Evolutionary conservation across 2,329 filamentous ascomycete genomes (phyloP), one percentile per base, ranked within the genome.

Genomic region (Gremmenia infestans): DNA sequence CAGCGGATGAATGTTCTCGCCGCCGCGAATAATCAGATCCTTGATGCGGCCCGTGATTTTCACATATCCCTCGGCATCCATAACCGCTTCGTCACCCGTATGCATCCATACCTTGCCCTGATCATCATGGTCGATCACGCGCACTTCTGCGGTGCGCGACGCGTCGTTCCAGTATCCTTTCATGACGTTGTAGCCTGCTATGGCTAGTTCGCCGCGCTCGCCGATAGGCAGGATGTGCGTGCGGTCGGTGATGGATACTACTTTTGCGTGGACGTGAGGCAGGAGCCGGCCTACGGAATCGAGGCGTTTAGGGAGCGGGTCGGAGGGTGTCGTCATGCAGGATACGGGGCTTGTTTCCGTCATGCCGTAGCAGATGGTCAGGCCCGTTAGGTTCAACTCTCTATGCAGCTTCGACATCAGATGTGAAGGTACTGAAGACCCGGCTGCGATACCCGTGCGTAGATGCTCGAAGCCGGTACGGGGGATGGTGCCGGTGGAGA

Each of bases 1-100:
- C 5, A 96, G 78, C 0, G 94, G 94, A 70, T 96, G 90, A 54
- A 97, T 96, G 70, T 99, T 99, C 71, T 97, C 94, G 23, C 94
- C 94, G 28, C 89, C 93, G 25, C 91, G 83, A 69, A 97, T 97
- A 65, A 99, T 97, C 53, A 97, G 73, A 70, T 99, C 94, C 73
- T 97, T 97, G 68, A 96, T 93, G 15, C 92, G 80, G 3, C 92
- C 91, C 0, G 91, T 97, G 67, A 97, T 96, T 63, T 82, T 81
- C 2, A 97, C 82, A 69, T 91, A 97, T 2, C 93, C 94, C 28
- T 91, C 79, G 4, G 73, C 77, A 59, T 95, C 90, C 81, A 97
- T 95, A 52, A 77, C 75, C 2, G 91, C 94, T 75, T 97, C 93
- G 67, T 99, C 94, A 19, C 94, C 94, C 0, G 88, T 95, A 72